Conservation (phyloP, 2,329 filamentous ascomycete species). For the Colletotrichum shisoi region DNA sequence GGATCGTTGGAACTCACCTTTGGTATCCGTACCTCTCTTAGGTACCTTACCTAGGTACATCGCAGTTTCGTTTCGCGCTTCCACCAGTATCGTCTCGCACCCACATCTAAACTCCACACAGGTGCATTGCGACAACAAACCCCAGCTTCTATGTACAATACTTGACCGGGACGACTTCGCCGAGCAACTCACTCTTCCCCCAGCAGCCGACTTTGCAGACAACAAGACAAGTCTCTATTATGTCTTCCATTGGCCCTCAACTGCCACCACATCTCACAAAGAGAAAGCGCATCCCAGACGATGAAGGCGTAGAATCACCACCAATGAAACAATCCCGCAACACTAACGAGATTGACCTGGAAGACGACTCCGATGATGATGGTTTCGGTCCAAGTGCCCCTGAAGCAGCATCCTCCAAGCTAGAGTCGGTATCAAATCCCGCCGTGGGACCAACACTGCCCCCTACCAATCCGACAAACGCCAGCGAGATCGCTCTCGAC, state of each 20-base stretch:
- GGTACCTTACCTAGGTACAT: slow-evolving; percentile 16
- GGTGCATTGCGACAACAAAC: slow-evolving; percentile 1
- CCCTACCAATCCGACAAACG: slow-evolving; percentile 45
- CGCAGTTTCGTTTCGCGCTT: slow-evolving; percentile 14
- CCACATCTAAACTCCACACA: slow-evolving; percentile 22
- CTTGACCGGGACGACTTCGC: too few species aligned
- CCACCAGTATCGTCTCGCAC: neutral
- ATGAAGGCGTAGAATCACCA: slow-evolving; percentile 52
- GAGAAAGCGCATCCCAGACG: slow-evolving; percentile 64
- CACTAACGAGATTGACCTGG: slow-evolving; percentile 59
- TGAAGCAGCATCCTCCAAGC: slow-evolving; percentile 27
- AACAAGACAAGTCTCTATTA: slow-evolving; percentile 49
- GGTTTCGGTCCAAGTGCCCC: slow-evolving; percentile 53
- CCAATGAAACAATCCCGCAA: slow-evolving; percentile 61
- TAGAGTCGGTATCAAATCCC: slow-evolving; percentile 31
- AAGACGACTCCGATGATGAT: slow-evolving; percentile 54
- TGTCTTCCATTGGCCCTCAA: slow-evolving; percentile 75
- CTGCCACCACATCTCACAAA: slow-evolving; percentile 73
- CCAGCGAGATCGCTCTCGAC: slow-evolving; percentile 54
- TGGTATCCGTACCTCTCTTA: too few species aligned
- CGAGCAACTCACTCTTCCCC: neutral
- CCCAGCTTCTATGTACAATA: neutral
- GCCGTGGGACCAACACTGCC: slow-evolving; percentile 44
- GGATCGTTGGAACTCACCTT: neutral
- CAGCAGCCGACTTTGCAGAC: neutral